Conservation (phyloP, 192 early-diverging fungal genomes). For the Blastocladiella britannica region DNA sequence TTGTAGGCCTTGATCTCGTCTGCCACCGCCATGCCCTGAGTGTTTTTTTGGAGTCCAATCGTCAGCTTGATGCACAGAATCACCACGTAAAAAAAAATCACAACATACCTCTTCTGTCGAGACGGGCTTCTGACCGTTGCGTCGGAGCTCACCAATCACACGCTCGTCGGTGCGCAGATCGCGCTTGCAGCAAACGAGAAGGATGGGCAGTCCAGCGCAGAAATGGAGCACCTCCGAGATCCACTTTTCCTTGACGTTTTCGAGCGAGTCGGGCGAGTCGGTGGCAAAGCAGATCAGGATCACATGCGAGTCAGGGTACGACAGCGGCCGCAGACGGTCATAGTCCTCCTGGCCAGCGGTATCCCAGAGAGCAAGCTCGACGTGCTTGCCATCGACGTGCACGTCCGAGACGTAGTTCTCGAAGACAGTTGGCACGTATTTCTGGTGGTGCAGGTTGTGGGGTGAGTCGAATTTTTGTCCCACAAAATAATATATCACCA, state of each 20-base stretch:
- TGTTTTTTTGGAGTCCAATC: background rate
- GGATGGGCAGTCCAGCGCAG: slow-evolving; percentile 61
- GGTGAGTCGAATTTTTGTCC: too few species aligned
- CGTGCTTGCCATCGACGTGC: slow-evolving; percentile 57
- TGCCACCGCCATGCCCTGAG: slow-evolving; percentile 55
- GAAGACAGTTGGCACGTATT: slow-evolving; percentile 80
- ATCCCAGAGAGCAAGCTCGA: slow-evolving; percentile 90
- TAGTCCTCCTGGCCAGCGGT: slow-evolving; percentile 95
- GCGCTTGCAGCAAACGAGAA: slow-evolving; percentile 73
- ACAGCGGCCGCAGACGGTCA: slow-evolving; percentile 76
- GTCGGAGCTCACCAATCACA: slow-evolving; percentile 55
- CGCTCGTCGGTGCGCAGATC: slow-evolving; percentile 64
- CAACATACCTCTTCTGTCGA: slow-evolving; percentile 39
- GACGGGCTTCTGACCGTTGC: slow-evolving; percentile 53
- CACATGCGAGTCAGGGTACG: slow-evolving; percentile 79
- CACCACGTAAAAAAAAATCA: background rate
- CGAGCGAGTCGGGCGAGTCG: slow-evolving; percentile 57
- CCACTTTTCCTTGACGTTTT: slow-evolving; percentile 51
- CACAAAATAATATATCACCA: too few species aligned
- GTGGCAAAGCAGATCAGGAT: slow-evolving; percentile 86
- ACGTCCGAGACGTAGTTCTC: slow-evolving; percentile 85
- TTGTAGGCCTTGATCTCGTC: slow-evolving; percentile 62
- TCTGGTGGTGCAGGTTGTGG: too few species aligned
- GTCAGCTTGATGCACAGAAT: background rate
- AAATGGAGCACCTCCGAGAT: slow-evolving; percentile 22